Percentiles rank a stretch among this genome's conserved stretches.
phyloP scores from a whole-genome alignment of 2,329 filamentous ascomycete genomes.

The Scedosporium minutisporum region DNA sequence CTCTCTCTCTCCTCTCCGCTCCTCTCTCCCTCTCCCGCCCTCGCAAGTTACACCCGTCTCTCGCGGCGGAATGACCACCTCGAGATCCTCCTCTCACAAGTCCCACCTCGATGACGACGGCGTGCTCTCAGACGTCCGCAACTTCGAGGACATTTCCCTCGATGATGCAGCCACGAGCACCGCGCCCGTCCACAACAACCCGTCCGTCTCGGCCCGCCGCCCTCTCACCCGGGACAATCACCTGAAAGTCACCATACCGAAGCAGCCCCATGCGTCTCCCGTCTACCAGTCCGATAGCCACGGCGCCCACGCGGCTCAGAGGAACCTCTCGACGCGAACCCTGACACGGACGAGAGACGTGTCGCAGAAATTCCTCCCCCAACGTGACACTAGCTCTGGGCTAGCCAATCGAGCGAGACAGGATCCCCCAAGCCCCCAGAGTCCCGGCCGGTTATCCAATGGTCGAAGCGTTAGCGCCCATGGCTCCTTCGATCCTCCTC shows the following conservation, averaged over 20 bases:
- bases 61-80: conserved; percentile 52
- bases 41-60: conserved; percentile 5
- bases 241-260: conserved; percentile 14
- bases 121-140: conserved; percentile 60
- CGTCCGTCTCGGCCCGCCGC: conserved; percentile 32
- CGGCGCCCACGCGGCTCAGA: conserved; percentile 19
- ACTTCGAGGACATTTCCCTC: conserved; percentile 91
- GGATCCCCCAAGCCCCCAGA: not conserved
- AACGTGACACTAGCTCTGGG: conserved; percentile 18
- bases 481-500: conserved; percentile 4
- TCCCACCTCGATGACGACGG: conserved; percentile 70
- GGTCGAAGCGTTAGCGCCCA: conserved; percentile 7
- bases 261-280: conserved; percentile 7
- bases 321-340: conserved; percentile 17
- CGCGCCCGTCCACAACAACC: conserved; percentile 35
- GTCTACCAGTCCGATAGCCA: conserved; percentile 15
- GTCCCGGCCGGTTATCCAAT: not conserved
- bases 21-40: not conserved
- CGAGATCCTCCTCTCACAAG: conserved; percentile 80
- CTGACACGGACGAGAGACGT: conserved; percentile 25
- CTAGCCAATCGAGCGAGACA: not conserved
- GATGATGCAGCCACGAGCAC: conserved; percentile 45
- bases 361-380: conserved; percentile 16
- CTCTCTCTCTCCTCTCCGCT: not conserved
- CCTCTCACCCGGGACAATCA: conserved; percentile 23